Evolutionary conservation across 2,329 filamentous ascomycete species (phyloP), one percentile per base, ranked within the genome.

Genomic region (Epichloe aotearoae): DNA sequence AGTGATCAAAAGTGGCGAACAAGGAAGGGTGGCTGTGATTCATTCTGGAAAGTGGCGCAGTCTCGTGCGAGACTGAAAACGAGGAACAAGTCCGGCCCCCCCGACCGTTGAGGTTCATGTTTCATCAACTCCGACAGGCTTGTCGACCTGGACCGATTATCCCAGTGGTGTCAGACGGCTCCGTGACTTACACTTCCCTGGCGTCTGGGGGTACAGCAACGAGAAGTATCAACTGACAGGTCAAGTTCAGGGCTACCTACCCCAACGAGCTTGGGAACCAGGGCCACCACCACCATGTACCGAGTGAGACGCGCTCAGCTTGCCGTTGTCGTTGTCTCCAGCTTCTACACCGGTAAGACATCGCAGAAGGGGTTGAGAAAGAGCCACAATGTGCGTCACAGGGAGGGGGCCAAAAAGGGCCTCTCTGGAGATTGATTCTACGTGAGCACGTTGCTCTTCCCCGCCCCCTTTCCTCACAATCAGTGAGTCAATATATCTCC

Each of bases 171-270:
- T 15, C 36, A 39, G 15, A 26, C n/a, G 45, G 45, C 20, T 39
- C 33, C 19, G 2, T 10, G 7, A 11, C 30, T 26, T 26, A 7
- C 23, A 26, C 23, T 23, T 37, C 7, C 12, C 44, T n/a, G 45
- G 45, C 40, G 12, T 19, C 34, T 7, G 33, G 33, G 41, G 33
- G 40, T 33, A 19, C 42, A 40, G 37, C 26, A 15, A 38, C 23
- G 42, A 17, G 20, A 42, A 40, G 33, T 42, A 47, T 30, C 44
- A 36, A 41, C 40, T 51, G 50, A 48, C 50, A 26, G 23, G 40
- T 51, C 50, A 47, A 39, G 4, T 42, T 23, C 38, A 43, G 49
- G 15, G 8, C 20, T 45, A 6, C 12, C 5, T 3, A 7, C 23
- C 23, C 23, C 23, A 26, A 7, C n/a, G 19, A 17, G 10, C 43